Conservation (phyloP, 768 basidiomycete genomes). For the Calocera viscosa region DNA sequence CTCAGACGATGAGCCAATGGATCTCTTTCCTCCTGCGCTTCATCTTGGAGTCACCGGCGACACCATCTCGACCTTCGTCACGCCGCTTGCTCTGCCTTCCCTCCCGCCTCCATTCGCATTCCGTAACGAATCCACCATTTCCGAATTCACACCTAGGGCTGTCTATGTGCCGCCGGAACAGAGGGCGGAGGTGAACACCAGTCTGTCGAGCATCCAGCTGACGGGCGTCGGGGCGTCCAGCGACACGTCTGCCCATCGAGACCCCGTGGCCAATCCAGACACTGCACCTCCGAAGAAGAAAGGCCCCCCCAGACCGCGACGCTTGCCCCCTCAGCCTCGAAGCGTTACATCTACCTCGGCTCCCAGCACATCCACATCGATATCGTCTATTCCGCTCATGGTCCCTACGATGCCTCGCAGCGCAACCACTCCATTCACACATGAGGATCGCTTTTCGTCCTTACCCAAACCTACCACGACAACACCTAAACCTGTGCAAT, state of each 20-base stretch:
- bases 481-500: neutral
- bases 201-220: slow-evolving; percentile 5
- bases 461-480: neutral
- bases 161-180: neutral
- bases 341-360: neutral
- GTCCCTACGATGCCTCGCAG: neutral
- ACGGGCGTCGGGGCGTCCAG: neutral
- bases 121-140: neutral
- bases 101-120: neutral
- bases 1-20: neutral
- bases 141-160: neutral
- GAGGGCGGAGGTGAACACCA: neutral
- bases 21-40: neutral
- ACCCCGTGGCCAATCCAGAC: too few species aligned
- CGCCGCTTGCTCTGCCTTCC: neutral
- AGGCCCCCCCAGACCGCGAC: neutral
- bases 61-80: neutral
- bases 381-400: neutral
- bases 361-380: neutral
- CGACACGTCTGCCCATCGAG: neutral
- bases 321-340: neutral
- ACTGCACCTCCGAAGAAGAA: neutral
- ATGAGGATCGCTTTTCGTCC: neutral
- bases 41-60: neutral
- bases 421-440: neutral